A percentile compares a stretch with the other conserved stretches of the same genome.
phyloP scores from a whole-genome alignment of 1,284 basidiomycete species.

The Caloboletus inedulis region DNA sequence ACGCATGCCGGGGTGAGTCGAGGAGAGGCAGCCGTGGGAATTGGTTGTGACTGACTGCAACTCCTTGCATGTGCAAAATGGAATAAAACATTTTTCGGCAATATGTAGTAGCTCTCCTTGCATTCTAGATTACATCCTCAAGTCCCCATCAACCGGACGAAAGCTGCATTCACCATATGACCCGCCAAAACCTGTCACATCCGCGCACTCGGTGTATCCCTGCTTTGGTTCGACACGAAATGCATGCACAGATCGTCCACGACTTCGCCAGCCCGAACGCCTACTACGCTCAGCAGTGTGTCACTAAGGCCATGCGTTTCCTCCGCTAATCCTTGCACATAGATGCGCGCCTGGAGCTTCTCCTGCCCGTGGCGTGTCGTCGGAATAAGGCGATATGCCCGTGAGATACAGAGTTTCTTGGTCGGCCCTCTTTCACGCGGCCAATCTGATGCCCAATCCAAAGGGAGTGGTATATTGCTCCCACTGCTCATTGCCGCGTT shows the following conservation, averaged over 20 bases:
- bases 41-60: background rate
- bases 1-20: conserved; percentile 50
- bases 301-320: conserved; percentile 58
- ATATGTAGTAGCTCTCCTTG: background rate
- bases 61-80: background rate
- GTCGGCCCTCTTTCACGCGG: conserved; percentile 9
- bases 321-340: conserved; percentile 57
- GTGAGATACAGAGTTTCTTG: conserved; percentile 43
- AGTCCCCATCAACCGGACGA: background rate
- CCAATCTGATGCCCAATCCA: conserved; percentile 22
- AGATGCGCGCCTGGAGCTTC: conserved; percentile 43
- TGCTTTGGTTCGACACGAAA: conserved; percentile 1
- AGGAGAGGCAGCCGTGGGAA: conserved; percentile 25
- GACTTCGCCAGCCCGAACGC: conserved; percentile 49
- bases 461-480: conserved; percentile 33
- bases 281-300: conserved; percentile 51
- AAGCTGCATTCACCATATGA: background rate
- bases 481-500: conserved; percentile 14
- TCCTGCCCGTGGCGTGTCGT: background rate
- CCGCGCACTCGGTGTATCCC: background rate
- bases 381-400: conserved; percentile 46
- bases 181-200: background rate
- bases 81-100: background rate
- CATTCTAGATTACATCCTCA: background rate
- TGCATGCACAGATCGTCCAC: conserved; percentile 38